A percentile compares a stretch with the other conserved stretches of the same genome.
phyloP scores from a whole-genome alignment of 306 rosid species.

The Morella rubra region DNA sequence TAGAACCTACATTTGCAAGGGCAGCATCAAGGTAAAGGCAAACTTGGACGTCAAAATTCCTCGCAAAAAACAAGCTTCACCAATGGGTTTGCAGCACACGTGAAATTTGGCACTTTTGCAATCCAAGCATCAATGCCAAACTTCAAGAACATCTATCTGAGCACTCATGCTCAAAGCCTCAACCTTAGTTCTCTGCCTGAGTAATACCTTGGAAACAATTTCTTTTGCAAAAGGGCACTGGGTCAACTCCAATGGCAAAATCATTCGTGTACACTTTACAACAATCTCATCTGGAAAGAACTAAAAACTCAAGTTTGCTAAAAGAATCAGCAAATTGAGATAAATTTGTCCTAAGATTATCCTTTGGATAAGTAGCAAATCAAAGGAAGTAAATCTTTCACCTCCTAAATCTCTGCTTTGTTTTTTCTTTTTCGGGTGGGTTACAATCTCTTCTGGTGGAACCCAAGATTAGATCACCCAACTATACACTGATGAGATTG shows the following conservation, averaged over 20 bases:
- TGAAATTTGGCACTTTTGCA: neutral
- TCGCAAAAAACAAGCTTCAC: neutral
- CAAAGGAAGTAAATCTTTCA: slow-evolving; percentile 25
- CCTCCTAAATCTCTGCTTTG: neutral
- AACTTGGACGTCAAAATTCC: neutral
- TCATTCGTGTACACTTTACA: neutral
- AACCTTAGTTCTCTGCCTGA: too few species aligned
- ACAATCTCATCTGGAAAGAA: slow-evolving; percentile 22
- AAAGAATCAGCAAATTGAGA: slow-evolving; percentile 23
- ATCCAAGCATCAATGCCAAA: neutral
- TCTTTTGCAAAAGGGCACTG: neutral
- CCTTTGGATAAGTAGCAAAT: slow-evolving; percentile 1
- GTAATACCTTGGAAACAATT: neutral
- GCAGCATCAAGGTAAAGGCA: neutral
- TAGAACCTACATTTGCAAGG: too few species aligned
- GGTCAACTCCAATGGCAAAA: neutral
- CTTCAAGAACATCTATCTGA: neutral
- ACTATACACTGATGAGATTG: slow-evolving; percentile 52
- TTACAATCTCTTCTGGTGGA: slow-evolving; percentile 19
- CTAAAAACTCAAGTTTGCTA: slow-evolving; percentile 21
- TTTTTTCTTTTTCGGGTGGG: neutral
- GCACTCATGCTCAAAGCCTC: neutral
- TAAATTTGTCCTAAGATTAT: slow-evolving; percentile 27
- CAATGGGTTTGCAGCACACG: neutral
- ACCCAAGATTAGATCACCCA: slow-evolving; percentile 38